Evolutionary conservation across 345 rosid genomes (phyloP), one percentile per base, ranked within the genome.

Genomic region (Limnanthes douglasii): DNA sequence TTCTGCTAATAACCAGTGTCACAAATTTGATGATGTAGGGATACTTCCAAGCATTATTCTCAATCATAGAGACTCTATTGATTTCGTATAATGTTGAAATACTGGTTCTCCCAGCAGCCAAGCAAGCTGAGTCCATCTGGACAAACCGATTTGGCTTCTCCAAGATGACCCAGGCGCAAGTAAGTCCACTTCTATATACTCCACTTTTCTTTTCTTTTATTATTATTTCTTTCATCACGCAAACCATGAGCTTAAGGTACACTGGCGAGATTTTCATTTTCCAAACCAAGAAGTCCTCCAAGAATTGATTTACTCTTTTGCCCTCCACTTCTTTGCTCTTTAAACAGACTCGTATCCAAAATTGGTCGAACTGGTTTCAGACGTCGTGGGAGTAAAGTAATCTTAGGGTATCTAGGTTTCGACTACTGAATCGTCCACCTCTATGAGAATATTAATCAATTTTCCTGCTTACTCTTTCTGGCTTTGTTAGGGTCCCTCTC

Each of bases 41-140:
- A 2, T 92, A 70, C 62, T 85, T 92, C 60, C 93, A 81, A 65
- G 80, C 86, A 44, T 45, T 85, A 46, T 92, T 78, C 64, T 63
- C 75, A 1, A 77, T 94, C 52, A 72, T 92, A 17, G 94, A 85
- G 76, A 70, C 54, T 48, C 58, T 92, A 36, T 68, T 92, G 26
- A 56, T 59, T 51, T 75, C 75, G 16, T 55, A 85, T 64, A 64
- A 67, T 36, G 96, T 92, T 52, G 75, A 65, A 61, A 78, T 71
- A 57, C 60, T 92, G 48, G 93, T 92, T 31, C 90, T 92, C 11
- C 99, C 99, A 6, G 99, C 96, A 26, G 96, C 99, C 21, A 93
- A 81, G 59, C 92, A 81, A 57, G 96, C 99, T 0, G 81, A 78
- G 65, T 70, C 76, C 21, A 92, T 92, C 41, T 92, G 99, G 99